Percentiles rank a stretch among this genome's conserved stretches.
phyloP scores from a whole-genome alignment of 2,329 filamentous ascomycete species.

The Talaromyces rugulosus region DNA sequence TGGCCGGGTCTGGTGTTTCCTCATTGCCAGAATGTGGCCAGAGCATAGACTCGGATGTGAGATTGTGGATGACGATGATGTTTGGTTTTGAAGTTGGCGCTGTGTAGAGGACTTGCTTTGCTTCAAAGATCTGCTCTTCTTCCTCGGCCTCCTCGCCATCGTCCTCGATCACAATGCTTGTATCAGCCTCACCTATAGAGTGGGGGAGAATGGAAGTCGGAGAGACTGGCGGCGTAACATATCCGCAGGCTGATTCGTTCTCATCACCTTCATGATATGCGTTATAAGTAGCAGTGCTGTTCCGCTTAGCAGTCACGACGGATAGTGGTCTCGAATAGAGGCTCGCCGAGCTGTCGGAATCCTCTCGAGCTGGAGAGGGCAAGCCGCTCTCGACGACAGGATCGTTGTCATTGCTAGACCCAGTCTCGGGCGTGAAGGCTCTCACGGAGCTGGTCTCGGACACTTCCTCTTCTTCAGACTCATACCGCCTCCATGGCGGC shows the following conservation, averaged over 20 bases:
- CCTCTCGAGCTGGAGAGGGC: slow-evolving; percentile 14
- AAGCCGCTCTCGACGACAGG: not conserved
- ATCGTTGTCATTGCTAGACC: slow-evolving; percentile 14
- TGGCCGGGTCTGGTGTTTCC: not conserved
- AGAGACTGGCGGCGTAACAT: slow-evolving; percentile 5
- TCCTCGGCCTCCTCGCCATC: not conserved
- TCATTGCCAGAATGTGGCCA: not conserved
- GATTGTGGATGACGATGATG: slow-evolving; percentile 7
- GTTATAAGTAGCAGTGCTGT: slow-evolving; percentile 5
- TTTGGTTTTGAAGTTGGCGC: slow-evolving; percentile 5
- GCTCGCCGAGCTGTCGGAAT: slow-evolving; percentile 4
- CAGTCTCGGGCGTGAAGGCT: slow-evolving; percentile 25
- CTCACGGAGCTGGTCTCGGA: slow-evolving; percentile 33
- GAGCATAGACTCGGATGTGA: slow-evolving; percentile 4
- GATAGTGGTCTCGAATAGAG: slow-evolving; percentile 9
- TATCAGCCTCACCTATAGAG: not conserved
- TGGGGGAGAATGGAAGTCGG: not conserved
- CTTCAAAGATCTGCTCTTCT: slow-evolving; percentile 9
- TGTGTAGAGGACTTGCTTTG: slow-evolving; percentile 9
- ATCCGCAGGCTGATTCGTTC: slow-evolving; percentile 4
- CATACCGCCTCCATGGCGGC: slow-evolving; percentile 30
- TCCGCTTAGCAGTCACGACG: slow-evolving; percentile 11
- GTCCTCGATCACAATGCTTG: not conserved
- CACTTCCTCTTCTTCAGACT: slow-evolving; percentile 36
- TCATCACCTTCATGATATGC: not conserved